Conservation (phyloP, 306 rosid species). For the Vachellia pachyceras region DNA sequence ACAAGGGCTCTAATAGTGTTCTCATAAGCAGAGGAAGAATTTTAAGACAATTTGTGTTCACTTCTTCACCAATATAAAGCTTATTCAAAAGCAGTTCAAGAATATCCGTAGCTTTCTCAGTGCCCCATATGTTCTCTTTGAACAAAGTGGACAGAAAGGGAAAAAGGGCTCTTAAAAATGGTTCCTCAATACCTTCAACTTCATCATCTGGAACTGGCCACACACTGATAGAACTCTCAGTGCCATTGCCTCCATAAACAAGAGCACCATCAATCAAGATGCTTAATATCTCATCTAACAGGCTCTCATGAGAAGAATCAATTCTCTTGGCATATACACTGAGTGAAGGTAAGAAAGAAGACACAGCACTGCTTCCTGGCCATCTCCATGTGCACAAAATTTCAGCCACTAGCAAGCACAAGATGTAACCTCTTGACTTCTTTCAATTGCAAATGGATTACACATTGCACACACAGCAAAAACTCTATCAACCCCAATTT, state of each 20-base stretch:
- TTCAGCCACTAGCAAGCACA: slow-evolving; percentile 91
- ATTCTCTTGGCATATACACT: slow-evolving; percentile 61
- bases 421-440: slow-evolving; percentile 54
- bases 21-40: slow-evolving; percentile 82
- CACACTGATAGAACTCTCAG: slow-evolving; percentile 56
- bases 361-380: slow-evolving; percentile 79
- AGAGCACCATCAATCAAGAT: slow-evolving; percentile 85
- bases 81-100: slow-evolving; percentile 69
- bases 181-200: slow-evolving; percentile 76
- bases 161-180: slow-evolving; percentile 89
- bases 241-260: slow-evolving; percentile 60
- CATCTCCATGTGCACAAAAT: slow-evolving; percentile 95
- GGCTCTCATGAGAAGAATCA: slow-evolving; percentile 52
- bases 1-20: slow-evolving; percentile 62
- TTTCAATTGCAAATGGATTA: slow-evolving; percentile 46
- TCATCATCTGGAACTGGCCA: slow-evolving; percentile 63
- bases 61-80: slow-evolving; percentile 80
- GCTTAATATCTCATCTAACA: slow-evolving; percentile 66
- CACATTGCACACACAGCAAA: slow-evolving; percentile 46
- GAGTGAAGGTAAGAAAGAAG: slow-evolving; percentile 79
- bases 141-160: slow-evolving; percentile 69
- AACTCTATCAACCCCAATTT: slow-evolving; percentile 72
- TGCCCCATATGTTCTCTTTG: slow-evolving; percentile 73
- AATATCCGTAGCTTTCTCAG: slow-evolving; percentile 56
- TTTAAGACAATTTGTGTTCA: slow-evolving; percentile 73